Base-by-base conservation (phyloP, 2,329 filamentous ascomycete species). In the Nannizzia gypsea region DNA sequence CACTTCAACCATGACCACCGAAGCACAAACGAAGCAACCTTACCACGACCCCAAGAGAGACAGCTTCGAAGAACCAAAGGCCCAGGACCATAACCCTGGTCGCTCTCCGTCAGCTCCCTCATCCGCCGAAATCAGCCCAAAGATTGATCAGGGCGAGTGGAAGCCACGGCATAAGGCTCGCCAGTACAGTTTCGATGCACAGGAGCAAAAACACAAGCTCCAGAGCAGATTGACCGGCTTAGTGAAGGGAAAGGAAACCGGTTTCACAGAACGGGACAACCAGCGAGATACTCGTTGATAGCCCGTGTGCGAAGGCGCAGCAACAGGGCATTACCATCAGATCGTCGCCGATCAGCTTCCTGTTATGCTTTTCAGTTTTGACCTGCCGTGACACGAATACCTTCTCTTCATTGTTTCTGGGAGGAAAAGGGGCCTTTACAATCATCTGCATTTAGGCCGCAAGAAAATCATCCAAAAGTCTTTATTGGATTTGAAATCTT, bases 181-280 rank as follows among this genome's bases (percentile, higher is more conserved):
- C 17, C 65, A 65, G 15, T 71, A 71, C 59, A 74, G 70, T 61
- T 74, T 71, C 71, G 72, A 66, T 59, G 62, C 67, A 50, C 64
- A 74, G 64, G 84, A 87, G 71, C 78, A 82, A 56, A 84, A 87
- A 70, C 80, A 83, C 67, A 58, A 81, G 54, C 73, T 74, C 3
- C 77, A 83, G 65, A 72, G 75, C 38, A 74, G 66, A 61, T 59
- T 71, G 60, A 62, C 70, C 36, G 60, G 63, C 36, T 46, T 65
- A 50, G 67, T 68, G 63, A 67, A 79, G 66, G 78, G 81, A 54
- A 73, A 77, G 59, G 74, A 73, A 69, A 77, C 69, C 0, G 83
- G 83, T 0, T 87, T 86, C 59, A 82, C 83, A 0, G 77, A 84
- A 62, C 80, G 80, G 6, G 75, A 59, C 3, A 20, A 20, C 34